Percentiles rank a stretch among this genome's conserved stretches.
phyloP scores from a whole-genome alignment of 2,329 filamentous ascomycete genomes.

The Talaromyces rugulosus region DNA sequence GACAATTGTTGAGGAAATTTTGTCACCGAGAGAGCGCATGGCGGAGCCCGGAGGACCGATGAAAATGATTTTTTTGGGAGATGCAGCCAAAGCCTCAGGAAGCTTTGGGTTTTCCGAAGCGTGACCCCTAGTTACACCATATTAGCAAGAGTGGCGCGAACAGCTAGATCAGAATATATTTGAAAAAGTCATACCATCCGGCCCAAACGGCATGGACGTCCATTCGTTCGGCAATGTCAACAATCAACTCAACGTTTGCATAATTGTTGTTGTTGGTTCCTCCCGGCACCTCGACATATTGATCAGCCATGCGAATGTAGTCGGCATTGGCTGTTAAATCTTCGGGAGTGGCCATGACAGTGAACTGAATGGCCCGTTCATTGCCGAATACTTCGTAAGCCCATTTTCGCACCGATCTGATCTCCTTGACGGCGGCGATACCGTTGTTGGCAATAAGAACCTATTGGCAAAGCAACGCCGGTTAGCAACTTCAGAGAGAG shows the following conservation, averaged over 20 bases:
- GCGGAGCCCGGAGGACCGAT: constrained; percentile 96
- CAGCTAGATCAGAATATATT: not conserved
- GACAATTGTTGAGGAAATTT: constrained; percentile 98
- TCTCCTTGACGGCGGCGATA: constrained; percentile 99
- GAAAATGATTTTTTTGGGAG: constrained; percentile 98
- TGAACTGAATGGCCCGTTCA: constrained; percentile 97
- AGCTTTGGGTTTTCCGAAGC: constrained; percentile 98
- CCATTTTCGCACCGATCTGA: constrained; percentile 99
- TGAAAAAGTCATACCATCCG: constrained; percentile 69
- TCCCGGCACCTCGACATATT: constrained; percentile 87
- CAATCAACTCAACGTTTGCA: constrained; percentile 98
- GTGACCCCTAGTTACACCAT: constrained; percentile 64
- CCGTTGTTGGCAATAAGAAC: constrained; percentile 99
- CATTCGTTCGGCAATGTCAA: constrained; percentile 98
- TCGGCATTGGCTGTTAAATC: constrained; percentile 96
- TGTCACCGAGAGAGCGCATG: constrained; percentile 98
- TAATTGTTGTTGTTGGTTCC: constrained; percentile 99
- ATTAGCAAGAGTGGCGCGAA: not conserved
- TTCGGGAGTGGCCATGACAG: constrained; percentile 98
- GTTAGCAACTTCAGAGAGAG: not conserved
- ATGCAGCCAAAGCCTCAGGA: constrained; percentile 91
- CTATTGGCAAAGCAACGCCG: constrained; percentile 44
- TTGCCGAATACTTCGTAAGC: constrained; percentile 99
- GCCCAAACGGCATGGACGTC: constrained; percentile 98
- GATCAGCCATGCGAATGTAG: constrained; percentile 99